These are phyloP conservation scores for Athelia sp. DNA, from an alignment of 1,284 basidiomycete genomes.

Conservation along the genomic window DNA sequence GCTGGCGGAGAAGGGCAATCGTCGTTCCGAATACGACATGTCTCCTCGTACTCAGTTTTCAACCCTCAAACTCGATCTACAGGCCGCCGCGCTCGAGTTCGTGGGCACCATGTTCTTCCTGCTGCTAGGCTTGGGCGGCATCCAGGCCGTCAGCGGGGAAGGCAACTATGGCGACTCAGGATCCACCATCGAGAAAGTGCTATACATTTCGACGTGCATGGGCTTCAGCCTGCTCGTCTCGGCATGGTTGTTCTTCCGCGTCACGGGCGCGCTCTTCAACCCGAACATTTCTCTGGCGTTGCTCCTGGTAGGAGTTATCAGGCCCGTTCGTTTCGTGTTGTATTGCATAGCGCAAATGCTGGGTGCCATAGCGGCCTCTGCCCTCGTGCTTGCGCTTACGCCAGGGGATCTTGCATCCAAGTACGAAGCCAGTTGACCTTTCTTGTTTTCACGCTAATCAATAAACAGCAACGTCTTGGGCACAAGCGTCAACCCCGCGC, in stretches of 20 bases:
- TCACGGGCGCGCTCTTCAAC: conserved; percentile 70
- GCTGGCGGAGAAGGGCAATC: too few species aligned
- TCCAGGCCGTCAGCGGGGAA: conserved; percentile 41
- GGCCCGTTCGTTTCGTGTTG: conserved; percentile 56
- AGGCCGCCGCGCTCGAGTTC: conserved; percentile 49
- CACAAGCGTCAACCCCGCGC: conserved; percentile 39
- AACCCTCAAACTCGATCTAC: conserved; percentile 26
- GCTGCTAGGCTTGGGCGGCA: conserved; percentile 55
- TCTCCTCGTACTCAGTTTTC: not conserved
- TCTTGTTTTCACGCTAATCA: conserved; percentile 2
- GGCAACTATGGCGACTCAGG: conserved; percentile 18
- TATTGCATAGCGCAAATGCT: conserved; percentile 59
- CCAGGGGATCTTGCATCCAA: conserved; percentile 55
- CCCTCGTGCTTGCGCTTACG: conserved; percentile 54
- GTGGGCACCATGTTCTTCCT: conserved; percentile 57
- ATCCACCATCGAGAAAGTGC: conserved; percentile 35
- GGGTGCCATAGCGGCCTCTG: conserved; percentile 61
- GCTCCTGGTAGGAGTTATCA: conserved; percentile 53
- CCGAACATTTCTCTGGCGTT: conserved; percentile 65
- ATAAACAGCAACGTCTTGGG: conserved; percentile 39
- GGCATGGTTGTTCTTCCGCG: conserved; percentile 72
- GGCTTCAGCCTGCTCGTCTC: conserved; percentile 65
- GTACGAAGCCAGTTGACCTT: conserved; percentile 29
- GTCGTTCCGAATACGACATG: not conserved
- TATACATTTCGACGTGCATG: conserved; percentile 61